Evolutionary conservation across 2,329 filamentous ascomycete species (phyloP).

Genomic region (Hansfordia pulvinata): DNA sequence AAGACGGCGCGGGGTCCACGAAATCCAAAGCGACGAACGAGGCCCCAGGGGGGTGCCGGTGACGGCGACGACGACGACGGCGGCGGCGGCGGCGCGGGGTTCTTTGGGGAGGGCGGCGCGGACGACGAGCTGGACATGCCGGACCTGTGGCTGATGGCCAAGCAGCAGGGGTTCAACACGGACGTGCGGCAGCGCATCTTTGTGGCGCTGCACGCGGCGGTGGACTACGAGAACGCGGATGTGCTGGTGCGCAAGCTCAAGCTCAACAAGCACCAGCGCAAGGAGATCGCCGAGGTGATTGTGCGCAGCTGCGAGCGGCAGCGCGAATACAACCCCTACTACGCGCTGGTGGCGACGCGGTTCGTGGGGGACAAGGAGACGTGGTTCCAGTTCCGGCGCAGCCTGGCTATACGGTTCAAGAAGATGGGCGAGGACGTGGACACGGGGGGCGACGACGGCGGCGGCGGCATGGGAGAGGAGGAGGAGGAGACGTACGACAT

Average conservation of each 20-base stretch:
- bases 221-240: conserved; percentile 74
- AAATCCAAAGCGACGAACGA: no score
- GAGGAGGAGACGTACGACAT: conserved; percentile 38
- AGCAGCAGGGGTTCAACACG: conserved; percentile 75
- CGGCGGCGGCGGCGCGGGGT: conserved; percentile 9
- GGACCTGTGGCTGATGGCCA: conserved; percentile 62
- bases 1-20: no score
- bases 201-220: conserved; percentile 73
- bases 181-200: conserved; percentile 85
- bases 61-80: conserved; percentile 22
- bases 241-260: conserved; percentile 67
- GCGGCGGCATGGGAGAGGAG: conserved; percentile 41
- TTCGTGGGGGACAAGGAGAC: conserved; percentile 65
- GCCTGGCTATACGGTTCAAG: conserved; percentile 75
- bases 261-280: conserved; percentile 73
- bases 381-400: conserved; percentile 75
- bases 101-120: conserved; percentile 7
- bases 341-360: conserved; percentile 69
- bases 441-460: conserved; percentile 56
- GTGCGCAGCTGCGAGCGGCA: conserved; percentile 80
- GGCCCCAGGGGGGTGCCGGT: conserved; percentile 20
- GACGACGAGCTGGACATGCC: conserved; percentile 38
- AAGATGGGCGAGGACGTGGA: conserved; percentile 65
- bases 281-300: conserved; percentile 77
- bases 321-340: conserved; percentile 81